These are phyloP conservation scores for Cryptococcus hybrid DNA, from an alignment of 1,284 basidiomycete genomes.

Conservation along the genomic window DNA sequence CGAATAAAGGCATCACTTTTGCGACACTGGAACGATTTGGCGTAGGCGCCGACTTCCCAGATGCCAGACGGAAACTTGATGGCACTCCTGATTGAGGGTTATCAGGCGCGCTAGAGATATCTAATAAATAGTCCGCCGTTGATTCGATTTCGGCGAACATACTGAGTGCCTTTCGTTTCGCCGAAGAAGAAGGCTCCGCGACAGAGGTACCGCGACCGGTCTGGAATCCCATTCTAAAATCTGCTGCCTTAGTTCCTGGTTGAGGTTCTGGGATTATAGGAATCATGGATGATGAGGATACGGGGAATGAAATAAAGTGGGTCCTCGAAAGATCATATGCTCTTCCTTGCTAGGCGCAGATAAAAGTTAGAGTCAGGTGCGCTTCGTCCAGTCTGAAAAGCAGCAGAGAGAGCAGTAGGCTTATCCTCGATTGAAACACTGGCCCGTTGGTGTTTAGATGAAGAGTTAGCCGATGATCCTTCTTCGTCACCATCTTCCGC, in stretches of 20 bases:
- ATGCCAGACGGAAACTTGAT: conserved; percentile 9
- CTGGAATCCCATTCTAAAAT: conserved; percentile 10
- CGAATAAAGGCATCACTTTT: conserved; percentile 3
- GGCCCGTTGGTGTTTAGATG: no score
- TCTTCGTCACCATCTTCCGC: background rate
- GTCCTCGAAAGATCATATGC: conserved; percentile 10
- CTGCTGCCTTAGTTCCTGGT: background rate
- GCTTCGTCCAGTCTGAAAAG: background rate
- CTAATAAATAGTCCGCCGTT: no score
- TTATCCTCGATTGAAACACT: no score
- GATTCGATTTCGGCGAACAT: background rate
- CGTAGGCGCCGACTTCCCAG: conserved; percentile 5
- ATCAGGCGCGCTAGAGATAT: no score
- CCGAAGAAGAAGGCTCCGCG: conserved; percentile 15
- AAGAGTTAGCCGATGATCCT: conserved; percentile 2
- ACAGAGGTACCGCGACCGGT: conserved; percentile 16
- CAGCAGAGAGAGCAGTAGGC: no score
- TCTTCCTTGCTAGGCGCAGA: background rate
- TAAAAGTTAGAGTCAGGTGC: background rate
- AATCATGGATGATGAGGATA: conserved; percentile 20
- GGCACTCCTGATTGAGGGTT: no score
- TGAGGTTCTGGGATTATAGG: background rate
- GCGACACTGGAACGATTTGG: conserved; percentile 2
- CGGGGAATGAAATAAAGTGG: conserved; percentile 12
- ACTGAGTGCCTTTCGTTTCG: conserved; percentile 2